Base-by-base conservation (phyloP, 768 basidiomycete genomes). In the Naematelia aurantialba region DNA sequence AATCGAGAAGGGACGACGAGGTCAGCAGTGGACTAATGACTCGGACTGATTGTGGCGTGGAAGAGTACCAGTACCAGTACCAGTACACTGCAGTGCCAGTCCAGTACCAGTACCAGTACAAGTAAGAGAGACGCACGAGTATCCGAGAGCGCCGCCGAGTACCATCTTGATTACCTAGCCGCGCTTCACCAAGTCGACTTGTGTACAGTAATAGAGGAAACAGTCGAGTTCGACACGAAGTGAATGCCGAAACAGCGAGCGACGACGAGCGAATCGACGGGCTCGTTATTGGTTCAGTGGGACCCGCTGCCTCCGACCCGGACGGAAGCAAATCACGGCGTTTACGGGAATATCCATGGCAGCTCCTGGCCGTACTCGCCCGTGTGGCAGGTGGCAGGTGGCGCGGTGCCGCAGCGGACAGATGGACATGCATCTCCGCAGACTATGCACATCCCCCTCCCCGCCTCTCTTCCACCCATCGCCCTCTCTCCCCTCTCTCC, bases 131-230 rank as follows among this genome's bases (percentile, higher is more conserved):
- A 73, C 71, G 39, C 54, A 73, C 71, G 71, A 73, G 53, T 65
- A 59, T 56, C 71, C 68, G 22, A 73, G 56, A n/a, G 68, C 63
- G 56, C 70, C 68, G 50, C 71, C 71, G 56, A 73, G 55, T 54
- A 66, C 58, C 60, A 64, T 58, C 61, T 66, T 67, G 45, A 14
- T 62, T 58, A 60, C 12, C 13, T 12, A 58, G 39, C 25, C 10
- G 4, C 14, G 45, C 19, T 27, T 45, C 22, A 25, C 17, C 10
- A 24, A 54, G 14, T 24, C 29, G 56, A 13, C 3, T 14, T 47
- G n/a, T 26, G 19, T 21, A 21, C 11, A 21, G 24, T 30, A 11
- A 30, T 29, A 30, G 12, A 52, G 8, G 10, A 29, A 11, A 10
- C 2, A 22, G 30, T 30, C 21, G 29, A 4, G n/a, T 30, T n/a